A percentile compares a stretch with the other conserved stretches of the same genome.
Evolutionary conservation across 2,329 filamentous ascomycete genomes (phyloP).

Genomic region (Fusarium cyanostomum): DNA sequence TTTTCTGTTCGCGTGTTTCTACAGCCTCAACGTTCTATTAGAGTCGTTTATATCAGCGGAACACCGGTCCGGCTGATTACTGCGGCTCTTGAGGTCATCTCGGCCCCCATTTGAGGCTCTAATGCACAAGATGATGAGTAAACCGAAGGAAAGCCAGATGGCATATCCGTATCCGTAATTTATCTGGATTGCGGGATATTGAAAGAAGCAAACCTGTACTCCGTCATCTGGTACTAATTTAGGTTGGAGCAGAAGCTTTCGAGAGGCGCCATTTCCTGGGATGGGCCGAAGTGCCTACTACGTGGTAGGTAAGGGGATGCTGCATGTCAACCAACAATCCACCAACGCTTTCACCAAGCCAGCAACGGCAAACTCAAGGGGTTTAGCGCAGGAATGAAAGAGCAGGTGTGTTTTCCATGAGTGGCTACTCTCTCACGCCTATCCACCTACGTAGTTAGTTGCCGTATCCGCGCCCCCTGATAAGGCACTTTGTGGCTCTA

Average conservation of each 20-base stretch:
- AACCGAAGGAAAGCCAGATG: neutral
- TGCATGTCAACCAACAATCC: conserved; percentile 1
- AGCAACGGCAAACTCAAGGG: neutral
- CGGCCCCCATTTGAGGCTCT: neutral
- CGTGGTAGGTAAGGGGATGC: conserved; percentile 1
- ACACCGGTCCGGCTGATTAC: neutral
- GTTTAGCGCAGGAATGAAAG: neutral
- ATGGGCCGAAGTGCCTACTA: neutral
- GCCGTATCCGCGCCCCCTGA: conserved; percentile 25
- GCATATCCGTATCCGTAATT: no score
- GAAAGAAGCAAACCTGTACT: conserved; percentile 17
- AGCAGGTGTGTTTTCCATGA: neutral
- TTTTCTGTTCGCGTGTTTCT: neutral
- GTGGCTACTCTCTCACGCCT: conserved; percentile 11
- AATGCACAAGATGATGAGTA: neutral
- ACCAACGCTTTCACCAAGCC: no score
- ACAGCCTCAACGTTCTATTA: neutral
- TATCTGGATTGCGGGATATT: neutral
- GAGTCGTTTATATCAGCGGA: neutral
- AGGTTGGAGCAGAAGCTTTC: neutral
- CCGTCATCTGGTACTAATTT: conserved; percentile 1
- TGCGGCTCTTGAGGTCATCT: neutral
- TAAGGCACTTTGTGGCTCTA: conserved; percentile 29
- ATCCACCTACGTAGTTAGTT: conserved; percentile 9
- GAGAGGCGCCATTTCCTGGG: neutral